phyloP scores from a whole-genome alignment of 2,329 filamentous ascomycete species.

The Aureobasidium namibiae region DNA sequence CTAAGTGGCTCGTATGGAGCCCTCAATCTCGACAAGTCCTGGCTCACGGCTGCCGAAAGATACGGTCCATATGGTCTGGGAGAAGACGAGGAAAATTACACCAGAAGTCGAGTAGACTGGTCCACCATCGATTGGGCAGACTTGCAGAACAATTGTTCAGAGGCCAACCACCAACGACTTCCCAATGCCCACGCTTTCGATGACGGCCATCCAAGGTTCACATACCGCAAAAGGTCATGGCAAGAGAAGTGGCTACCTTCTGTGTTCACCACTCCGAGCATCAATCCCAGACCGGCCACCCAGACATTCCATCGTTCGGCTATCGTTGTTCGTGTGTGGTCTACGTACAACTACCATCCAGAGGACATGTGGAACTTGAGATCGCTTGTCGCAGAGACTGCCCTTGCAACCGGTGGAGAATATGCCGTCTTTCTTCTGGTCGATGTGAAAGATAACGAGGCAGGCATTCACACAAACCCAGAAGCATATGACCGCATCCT shows the following conservation, averaged over 20 bases:
- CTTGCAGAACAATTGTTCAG: conserved; percentile 56
- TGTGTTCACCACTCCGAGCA: conserved; percentile 3
- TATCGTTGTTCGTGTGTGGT: conserved; percentile 35
- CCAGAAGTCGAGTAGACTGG: conserved; percentile 45
- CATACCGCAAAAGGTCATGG: conserved; percentile 13
- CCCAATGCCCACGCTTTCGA: conserved; percentile 8
- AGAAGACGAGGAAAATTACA: conserved; percentile 37
- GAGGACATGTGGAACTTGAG: conserved; percentile 36
- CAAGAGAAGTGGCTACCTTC: conserved; percentile 1
- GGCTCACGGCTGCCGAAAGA: conserved; percentile 49
- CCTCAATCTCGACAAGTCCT: conserved; percentile 40
- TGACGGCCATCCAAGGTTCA: conserved; percentile 30
- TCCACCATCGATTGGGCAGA: conserved; percentile 58
- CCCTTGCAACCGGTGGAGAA: conserved; percentile 33
- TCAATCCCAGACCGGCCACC: background rate
- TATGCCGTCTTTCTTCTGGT: conserved; percentile 37
- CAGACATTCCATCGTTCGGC: conserved; percentile 19
- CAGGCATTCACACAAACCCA: conserved; percentile 49
- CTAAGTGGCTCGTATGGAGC: conserved; percentile 17
- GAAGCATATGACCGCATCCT: conserved; percentile 52
- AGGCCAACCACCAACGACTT: conserved; percentile 56
- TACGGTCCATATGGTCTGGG: conserved; percentile 48
- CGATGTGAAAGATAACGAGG: conserved; percentile 42
- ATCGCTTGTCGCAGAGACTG: conserved; percentile 35
- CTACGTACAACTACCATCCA: conserved; percentile 33